Percentiles rank a stretch among this genome's conserved stretches.
phyloP scores from a whole-genome alignment of 768 basidiomycete genomes.

The Tulasnella sp. region DNA sequence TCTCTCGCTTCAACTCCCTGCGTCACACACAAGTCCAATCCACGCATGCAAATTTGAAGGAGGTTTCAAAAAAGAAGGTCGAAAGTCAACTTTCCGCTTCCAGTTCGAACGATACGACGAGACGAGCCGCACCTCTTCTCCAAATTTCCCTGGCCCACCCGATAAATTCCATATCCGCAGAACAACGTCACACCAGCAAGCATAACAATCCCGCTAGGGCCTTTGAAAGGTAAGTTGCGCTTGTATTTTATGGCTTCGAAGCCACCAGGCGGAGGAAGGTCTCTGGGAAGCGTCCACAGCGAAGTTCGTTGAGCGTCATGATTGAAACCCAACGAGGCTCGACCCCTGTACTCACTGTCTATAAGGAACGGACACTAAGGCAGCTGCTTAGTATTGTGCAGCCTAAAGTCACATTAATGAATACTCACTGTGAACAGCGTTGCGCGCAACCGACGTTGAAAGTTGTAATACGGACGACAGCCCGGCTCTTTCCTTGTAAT shows the following conservation, averaged over 20 bases:
- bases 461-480: conserved; percentile 4
- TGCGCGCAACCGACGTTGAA: background rate
- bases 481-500: background rate
- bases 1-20: conserved; percentile 89
- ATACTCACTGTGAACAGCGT: background rate
- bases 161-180: conserved; percentile 88
- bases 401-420: background rate
- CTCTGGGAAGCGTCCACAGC: conserved; percentile 42
- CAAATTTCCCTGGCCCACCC: conserved; percentile 79
- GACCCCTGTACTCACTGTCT: conserved; percentile 46
- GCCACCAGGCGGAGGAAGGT: conserved; percentile 91
- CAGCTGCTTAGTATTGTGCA: background rate
- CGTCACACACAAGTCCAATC: background rate
- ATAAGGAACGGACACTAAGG: conserved; percentile 51
- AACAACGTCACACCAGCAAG: conserved; percentile 79
- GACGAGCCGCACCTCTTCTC: conserved; percentile 75
- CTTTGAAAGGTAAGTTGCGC: conserved; percentile 85
- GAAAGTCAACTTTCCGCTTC: background rate
- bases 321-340: conserved; percentile 13
- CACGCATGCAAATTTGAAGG: background rate
- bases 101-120: background rate
- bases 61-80: background rate
- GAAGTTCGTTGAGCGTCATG: conserved; percentile 10
- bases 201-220: conserved; percentile 75
- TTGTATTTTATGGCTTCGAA: conserved; percentile 93